Evolutionary conservation across 495 filamentous ascomycete species (phyloP).

Genomic region (Trichoderma virens): DNA sequence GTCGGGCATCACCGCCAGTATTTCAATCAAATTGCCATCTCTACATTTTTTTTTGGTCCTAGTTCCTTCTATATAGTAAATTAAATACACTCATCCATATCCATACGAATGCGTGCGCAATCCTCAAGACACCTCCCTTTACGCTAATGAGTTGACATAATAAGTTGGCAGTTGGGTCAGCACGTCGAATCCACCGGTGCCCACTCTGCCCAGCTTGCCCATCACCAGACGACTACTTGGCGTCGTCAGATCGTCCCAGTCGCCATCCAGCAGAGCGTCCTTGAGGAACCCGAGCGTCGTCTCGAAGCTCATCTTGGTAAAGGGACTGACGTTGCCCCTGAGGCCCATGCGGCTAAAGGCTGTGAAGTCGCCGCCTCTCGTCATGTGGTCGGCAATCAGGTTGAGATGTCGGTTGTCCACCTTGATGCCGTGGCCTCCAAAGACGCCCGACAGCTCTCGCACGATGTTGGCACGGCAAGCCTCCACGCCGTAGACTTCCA

Average conservation of each 20-base stretch:
- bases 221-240: slow-evolving; percentile 85
- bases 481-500: slow-evolving; percentile 85
- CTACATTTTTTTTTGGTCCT: background rate
- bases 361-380: slow-evolving; percentile 73
- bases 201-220: slow-evolving; percentile 70
- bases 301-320: slow-evolving; percentile 98
- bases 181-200: slow-evolving; percentile 89
- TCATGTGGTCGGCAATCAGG: slow-evolving; percentile 96
- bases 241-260: slow-evolving; percentile 78
- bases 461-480: slow-evolving; percentile 82
- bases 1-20: no score
- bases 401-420: slow-evolving; percentile 92
- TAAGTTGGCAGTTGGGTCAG: slow-evolving; percentile 43
- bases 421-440: slow-evolving; percentile 83
- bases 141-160: slow-evolving; percentile 17
- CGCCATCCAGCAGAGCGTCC: slow-evolving; percentile 82
- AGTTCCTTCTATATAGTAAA: background rate
- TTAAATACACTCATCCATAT: no score
- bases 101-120: no score
- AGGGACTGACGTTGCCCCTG: slow-evolving; percentile 72
- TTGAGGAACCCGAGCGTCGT: slow-evolving; percentile 89
- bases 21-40: no score
- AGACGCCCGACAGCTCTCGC: slow-evolving; percentile 77
- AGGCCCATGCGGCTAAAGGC: slow-evolving; percentile 89
- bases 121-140: background rate